phyloP scores from a whole-genome alignment of 306 rosid genomes.

The Quercus robur region DNA sequence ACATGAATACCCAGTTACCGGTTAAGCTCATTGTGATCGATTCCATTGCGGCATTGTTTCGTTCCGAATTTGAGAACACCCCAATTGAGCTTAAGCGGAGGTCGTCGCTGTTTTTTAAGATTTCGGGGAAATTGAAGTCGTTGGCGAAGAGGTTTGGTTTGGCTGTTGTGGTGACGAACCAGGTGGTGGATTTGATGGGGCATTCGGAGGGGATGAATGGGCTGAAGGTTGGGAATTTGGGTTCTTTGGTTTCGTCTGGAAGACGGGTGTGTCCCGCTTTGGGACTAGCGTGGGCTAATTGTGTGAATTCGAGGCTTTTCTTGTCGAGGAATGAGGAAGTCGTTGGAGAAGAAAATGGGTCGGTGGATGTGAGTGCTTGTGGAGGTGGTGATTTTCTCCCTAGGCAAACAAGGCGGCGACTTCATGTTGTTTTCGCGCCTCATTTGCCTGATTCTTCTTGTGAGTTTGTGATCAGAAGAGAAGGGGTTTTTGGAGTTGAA shows the following conservation, averaged over 20 bases:
- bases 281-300: conserved; percentile 86
- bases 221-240: conserved; percentile 63
- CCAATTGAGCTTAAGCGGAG: conserved; percentile 54
- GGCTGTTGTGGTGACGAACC: conserved; percentile 82
- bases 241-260: conserved; percentile 47
- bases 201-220: conserved; percentile 36
- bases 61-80: conserved; percentile 76
- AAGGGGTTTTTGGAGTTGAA: conserved; percentile 43
- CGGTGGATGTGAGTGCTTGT: background rate
- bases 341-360: conserved; percentile 15
- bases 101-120: conserved; percentile 66
- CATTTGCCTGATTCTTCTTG: conserved; percentile 62
- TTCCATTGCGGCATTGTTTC: conserved; percentile 83
- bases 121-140: conserved; percentile 57
- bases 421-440: conserved; percentile 78
- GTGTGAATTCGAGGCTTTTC: conserved; percentile 80
- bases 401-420: conserved; percentile 37
- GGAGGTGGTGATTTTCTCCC: conserved; percentile 4
- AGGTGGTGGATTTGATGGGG: conserved; percentile 71
- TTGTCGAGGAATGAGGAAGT: conserved; percentile 50
- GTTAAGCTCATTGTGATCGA: conserved; percentile 64
- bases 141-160: conserved; percentile 54
- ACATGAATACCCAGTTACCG: conserved; percentile 35
- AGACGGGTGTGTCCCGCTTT: conserved; percentile 77
- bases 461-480: conserved; percentile 33